Base-by-base conservation (phyloP, 2,329 filamentous ascomycete genomes). In the Aspergillus tamarii region DNA sequence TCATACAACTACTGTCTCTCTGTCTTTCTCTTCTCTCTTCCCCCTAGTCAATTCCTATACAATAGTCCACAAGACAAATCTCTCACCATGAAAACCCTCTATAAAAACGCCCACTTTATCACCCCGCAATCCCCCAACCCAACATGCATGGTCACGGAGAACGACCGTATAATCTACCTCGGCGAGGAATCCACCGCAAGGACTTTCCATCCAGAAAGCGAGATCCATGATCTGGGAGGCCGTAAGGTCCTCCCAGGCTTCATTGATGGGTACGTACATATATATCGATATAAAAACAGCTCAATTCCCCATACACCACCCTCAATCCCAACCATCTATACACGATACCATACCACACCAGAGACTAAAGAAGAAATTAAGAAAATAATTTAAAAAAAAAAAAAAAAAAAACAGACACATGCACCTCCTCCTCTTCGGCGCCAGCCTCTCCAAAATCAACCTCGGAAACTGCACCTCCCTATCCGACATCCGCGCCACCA, bases 341-440 rank as follows among this genome's bases (percentile, higher is more conserved):
- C 3, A 7, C 5, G 2, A 36, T 14, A 36, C 10, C 32, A 12
- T 10, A 6, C 34, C 12, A 32, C 8, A 52, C 14, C 14, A 52
- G 28, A 52, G 16, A 32, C 11, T 36, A 48, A 48, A 26, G 26
- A 26, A 26, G 26, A 50, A n/a, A n/a, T n/a, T n/a, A n/a, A n/a
- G n/a, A n/a, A n/a, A n/a, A n/a, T n/a, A n/a, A n/a, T n/a, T n/a
- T n/a, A n/a, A n/a, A n/a, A n/a, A n/a, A n/a, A n/a, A n/a, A n/a
- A 16, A 58, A 39, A 53, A 39, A 11, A 28, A 23, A 53, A n/a
- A 26, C 8, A 70, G 68, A 54, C 68, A 70, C 56, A 69, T 70
- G 67, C 68, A 84, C 67, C 76, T 84, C 28, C 73, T 84, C 8
- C 74, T 82, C 39, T 80, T 84, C 30, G 82, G 82, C 0, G 72